These are phyloP conservation scores for Tricholomella constricta DNA, from an alignment of 768 basidiomycete species.

Conservation along the genomic window DNA sequence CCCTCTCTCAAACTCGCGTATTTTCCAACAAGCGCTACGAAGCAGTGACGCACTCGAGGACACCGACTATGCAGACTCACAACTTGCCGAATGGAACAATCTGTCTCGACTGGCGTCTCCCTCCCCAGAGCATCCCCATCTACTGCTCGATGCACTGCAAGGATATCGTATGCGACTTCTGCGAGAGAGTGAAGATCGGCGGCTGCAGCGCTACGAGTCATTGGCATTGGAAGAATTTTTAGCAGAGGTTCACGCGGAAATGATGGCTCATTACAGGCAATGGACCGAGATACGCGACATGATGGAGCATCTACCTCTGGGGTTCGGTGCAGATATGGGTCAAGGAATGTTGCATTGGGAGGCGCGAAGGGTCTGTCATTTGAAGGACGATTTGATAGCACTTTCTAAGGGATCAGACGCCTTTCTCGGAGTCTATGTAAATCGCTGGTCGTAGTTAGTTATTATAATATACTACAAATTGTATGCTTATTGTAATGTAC, in stretches of 20 bases:
- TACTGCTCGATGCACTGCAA: not conserved
- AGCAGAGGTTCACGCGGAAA: not conserved
- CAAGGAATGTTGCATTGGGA: not conserved
- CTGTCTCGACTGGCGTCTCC: not conserved
- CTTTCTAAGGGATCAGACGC: too few species aligned
- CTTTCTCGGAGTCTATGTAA: not conserved
- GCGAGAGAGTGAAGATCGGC: not conserved
- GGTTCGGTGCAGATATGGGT: not conserved
- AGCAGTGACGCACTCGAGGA: conserved; percentile 4
- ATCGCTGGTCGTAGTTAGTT: not conserved
- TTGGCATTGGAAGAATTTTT: not conserved
- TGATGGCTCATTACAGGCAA: not conserved
- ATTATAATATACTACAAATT: too few species aligned
- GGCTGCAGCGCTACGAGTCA: not conserved
- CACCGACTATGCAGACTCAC: not conserved
- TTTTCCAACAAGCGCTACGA: not conserved
- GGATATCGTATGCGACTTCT: not conserved
- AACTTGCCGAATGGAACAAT: not conserved
- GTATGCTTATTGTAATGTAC: too few species aligned
- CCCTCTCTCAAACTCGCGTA: not conserved
- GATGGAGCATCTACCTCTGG: not conserved
- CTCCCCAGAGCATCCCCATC: not conserved
- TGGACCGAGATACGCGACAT: not conserved
- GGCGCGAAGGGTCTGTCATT: not conserved
- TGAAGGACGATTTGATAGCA: not conserved